Evolutionary conservation across 345 rosid species (phyloP).

Genomic region (Lepidium africanum): DNA sequence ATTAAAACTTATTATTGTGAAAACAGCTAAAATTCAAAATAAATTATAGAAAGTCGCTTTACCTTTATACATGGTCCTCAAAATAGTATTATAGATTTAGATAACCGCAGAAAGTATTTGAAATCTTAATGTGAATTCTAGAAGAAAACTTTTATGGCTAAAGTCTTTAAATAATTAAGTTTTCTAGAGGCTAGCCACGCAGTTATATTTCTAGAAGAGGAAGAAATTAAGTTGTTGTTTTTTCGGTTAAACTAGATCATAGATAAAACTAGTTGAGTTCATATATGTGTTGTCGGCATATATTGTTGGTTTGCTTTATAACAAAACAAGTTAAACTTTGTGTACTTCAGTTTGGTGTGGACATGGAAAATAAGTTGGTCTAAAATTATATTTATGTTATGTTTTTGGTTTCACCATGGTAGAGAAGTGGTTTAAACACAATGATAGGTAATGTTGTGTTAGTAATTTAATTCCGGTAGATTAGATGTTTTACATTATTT

Average conservation of each 20-base stretch:
- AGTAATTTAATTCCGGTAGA: no score
- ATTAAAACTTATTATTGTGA: not conserved
- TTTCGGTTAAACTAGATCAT: no score
- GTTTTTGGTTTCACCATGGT: no score
- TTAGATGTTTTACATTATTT: no score
- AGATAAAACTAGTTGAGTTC: no score
- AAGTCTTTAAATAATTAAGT: not conserved
- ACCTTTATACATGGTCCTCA: not conserved
- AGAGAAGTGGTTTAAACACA: no score
- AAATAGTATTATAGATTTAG: not conserved
- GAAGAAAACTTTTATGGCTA: not conserved
- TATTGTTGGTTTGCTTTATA: not conserved
- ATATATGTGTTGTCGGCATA: not conserved
- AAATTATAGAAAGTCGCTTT: slow-evolving; percentile 8
- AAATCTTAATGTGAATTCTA: not conserved
- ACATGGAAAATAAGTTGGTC: not conserved
- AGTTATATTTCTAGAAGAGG: not conserved
- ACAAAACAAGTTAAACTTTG: not conserved
- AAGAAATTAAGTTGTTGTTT: not conserved
- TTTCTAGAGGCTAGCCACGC: not conserved
- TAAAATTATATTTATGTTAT: no score
- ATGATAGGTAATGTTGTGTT: no score
- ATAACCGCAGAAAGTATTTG: not conserved
- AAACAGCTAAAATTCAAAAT: slow-evolving; percentile 1
- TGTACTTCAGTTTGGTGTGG: not conserved